phyloP scores from a whole-genome alignment of 805 yeast species.

The Metschnikowia gelsemii region DNA sequence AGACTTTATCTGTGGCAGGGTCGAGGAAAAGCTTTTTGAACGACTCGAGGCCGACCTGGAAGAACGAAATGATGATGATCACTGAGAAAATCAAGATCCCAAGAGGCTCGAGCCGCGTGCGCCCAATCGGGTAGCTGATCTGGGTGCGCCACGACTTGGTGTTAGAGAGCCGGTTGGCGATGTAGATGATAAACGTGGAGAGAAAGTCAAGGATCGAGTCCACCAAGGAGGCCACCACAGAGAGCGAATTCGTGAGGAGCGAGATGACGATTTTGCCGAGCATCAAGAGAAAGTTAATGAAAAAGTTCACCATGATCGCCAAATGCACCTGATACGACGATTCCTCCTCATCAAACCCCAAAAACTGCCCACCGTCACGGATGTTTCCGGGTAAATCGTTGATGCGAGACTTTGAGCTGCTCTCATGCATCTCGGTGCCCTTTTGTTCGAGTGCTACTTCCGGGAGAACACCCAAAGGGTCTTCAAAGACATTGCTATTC shows the following conservation, averaged over 20 bases:
- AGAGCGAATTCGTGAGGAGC: slow-evolving; percentile 65
- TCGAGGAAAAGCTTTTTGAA: slow-evolving; percentile 44
- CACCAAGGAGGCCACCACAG: slow-evolving; percentile 74
- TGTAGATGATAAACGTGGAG: slow-evolving; percentile 69
- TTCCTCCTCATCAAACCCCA: slow-evolving; percentile 48
- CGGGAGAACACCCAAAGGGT: slow-evolving; percentile 17
- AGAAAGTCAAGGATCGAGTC: slow-evolving; percentile 74
- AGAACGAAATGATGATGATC: slow-evolving; percentile 66
- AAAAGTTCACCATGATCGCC: slow-evolving; percentile 66
- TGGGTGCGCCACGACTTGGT: slow-evolving; percentile 47
- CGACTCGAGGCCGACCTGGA: slow-evolving; percentile 71
- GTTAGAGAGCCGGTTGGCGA: slow-evolving; percentile 52
- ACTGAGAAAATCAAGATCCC: slow-evolving; percentile 75
- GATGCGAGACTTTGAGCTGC: slow-evolving; percentile 27
- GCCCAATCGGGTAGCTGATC: slow-evolving; percentile 63
- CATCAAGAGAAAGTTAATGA: slow-evolving; percentile 56
- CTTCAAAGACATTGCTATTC: too few species aligned
- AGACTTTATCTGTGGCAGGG: slow-evolving; percentile 29
- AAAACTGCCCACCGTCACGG: slow-evolving; percentile 53
- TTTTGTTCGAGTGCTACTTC: slow-evolving; percentile 14
- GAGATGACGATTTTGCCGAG: slow-evolving; percentile 61
- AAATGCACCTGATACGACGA: slow-evolving; percentile 45
- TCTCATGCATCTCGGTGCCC: slow-evolving; percentile 17
- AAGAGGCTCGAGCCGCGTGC: slow-evolving; percentile 71
- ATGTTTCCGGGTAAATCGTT: slow-evolving; percentile 60